phyloP scores from a whole-genome alignment of 2,329 filamentous ascomycete genomes.

The Penicillium sclerotigenum region DNA sequence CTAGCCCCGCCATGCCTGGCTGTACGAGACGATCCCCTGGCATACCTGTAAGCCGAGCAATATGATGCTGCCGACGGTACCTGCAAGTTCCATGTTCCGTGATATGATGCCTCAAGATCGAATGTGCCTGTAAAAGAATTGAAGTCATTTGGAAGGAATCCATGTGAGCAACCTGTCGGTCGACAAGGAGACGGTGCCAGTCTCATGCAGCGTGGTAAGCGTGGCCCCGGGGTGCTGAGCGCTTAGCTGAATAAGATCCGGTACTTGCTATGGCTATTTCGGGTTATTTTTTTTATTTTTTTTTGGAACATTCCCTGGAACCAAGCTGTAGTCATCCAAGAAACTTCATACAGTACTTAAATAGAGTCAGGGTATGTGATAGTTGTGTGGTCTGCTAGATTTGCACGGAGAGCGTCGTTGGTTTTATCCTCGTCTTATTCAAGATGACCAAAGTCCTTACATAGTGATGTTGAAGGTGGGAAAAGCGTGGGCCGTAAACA shows the following conservation, averaged over 20 bases:
- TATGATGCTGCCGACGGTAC: constrained; percentile 12
- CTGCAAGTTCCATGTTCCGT: neutral
- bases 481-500: neutral
- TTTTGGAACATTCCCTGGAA: neutral
- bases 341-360: neutral
- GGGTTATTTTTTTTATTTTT: too few species aligned
- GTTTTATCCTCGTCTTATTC: too few species aligned
- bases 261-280: neutral
- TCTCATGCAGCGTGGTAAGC: neutral
- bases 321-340: neutral
- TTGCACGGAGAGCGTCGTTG: neutral
- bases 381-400: neutral
- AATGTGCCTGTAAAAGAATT: neutral
- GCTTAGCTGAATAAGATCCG: neutral
- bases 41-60: constrained; percentile 14
- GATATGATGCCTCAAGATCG: neutral
- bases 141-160: neutral
- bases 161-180: neutral
- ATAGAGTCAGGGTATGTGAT: neutral
- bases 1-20: neutral
- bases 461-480: neutral
- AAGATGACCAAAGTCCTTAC: neutral
- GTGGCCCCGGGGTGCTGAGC: neutral
- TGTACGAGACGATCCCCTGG: constrained; percentile 6
- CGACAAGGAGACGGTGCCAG: neutral